Percentiles rank a stretch among this genome's conserved stretches.
phyloP scores from a whole-genome alignment of 2,329 filamentous ascomycete species.

The Calonectria ilicicola region DNA sequence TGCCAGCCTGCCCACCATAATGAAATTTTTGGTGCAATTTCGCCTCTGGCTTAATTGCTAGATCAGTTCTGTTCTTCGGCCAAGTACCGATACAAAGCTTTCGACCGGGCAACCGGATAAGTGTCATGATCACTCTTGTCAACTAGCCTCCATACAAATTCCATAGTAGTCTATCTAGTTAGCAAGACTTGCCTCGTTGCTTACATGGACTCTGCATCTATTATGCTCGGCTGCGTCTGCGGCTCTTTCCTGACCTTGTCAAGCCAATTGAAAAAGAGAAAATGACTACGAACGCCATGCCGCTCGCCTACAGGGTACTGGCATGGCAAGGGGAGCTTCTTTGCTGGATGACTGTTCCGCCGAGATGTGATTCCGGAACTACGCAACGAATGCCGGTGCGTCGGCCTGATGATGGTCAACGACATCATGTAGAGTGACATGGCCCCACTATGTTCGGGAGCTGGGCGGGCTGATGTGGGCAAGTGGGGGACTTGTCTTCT shows the following conservation, averaged over 20 bases:
- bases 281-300: conserved; percentile 37
- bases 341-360: conserved; percentile 27
- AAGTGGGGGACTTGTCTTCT: conserved; percentile 30
- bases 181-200: neutral
- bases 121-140: conserved; percentile 15
- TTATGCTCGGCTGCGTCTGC: conserved; percentile 21
- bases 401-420: conserved; percentile 8
- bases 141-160: neutral
- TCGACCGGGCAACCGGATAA: conserved; percentile 35
- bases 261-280: conserved; percentile 35
- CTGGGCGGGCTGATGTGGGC: conserved; percentile 43
- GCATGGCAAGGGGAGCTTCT: conserved; percentile 14
- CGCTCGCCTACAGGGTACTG: conserved; percentile 30
- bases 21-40: conserved; percentile 38
- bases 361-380: conserved; percentile 26
- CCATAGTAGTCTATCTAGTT: neutral
- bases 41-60: conserved; percentile 35
- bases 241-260: conserved; percentile 32
- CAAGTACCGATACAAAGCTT: conserved; percentile 38
- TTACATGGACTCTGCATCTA: neutral
- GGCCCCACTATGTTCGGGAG: conserved; percentile 39
- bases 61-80: conserved; percentile 28
- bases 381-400: conserved; percentile 28
- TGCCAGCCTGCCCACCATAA: conserved; percentile 24
- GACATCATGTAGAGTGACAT: conserved; percentile 33